Evolutionary conservation across 2,329 filamentous ascomycete species (phyloP).

Genomic region (Talaromyces sp.): DNA sequence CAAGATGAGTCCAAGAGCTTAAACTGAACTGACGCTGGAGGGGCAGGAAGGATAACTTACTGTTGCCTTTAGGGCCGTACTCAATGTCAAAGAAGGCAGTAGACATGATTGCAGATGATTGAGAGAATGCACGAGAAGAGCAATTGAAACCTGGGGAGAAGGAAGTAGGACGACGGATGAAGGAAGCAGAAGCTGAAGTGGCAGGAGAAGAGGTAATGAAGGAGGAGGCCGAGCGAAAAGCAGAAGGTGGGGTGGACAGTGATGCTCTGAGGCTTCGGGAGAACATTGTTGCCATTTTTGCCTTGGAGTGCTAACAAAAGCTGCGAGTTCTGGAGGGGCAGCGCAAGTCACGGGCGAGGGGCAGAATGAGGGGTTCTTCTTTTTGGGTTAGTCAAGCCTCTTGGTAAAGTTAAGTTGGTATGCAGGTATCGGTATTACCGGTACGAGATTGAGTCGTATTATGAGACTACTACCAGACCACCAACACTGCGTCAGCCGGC

Average conservation of each 20-base stretch:
- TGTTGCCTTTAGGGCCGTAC: constrained; percentile 45
- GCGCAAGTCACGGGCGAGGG: constrained; percentile 18
- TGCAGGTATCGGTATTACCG: constrained; percentile 7
- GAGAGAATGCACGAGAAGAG: constrained; percentile 52
- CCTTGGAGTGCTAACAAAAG: constrained; percentile 6
- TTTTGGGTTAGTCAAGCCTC: neutral
- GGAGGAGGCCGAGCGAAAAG: constrained; percentile 32
- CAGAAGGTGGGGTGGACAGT: constrained; percentile 45
- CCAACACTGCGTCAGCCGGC: neutral
- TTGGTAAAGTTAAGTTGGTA: neutral
- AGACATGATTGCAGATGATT: constrained; percentile 70
- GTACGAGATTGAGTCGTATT: constrained; percentile 2
- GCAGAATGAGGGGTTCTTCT: constrained; percentile 13
- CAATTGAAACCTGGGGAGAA: constrained; percentile 24
- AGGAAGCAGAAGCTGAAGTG: constrained; percentile 33
- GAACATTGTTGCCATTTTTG: constrained; percentile 36
- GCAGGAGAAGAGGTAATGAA: constrained; percentile 30
- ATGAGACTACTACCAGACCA: neutral
- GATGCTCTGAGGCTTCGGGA: constrained; percentile 38
- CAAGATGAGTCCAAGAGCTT: neutral
- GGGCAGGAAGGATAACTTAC: constrained; percentile 26
- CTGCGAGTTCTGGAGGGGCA: constrained; percentile 13
- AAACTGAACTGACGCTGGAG: neutral
- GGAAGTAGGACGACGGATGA: constrained; percentile 2
- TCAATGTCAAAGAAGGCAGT: constrained; percentile 71